Evolutionary conservation across 1,139 yeast genomes (phyloP).

Genomic region (Yamadazyma sp.): DNA sequence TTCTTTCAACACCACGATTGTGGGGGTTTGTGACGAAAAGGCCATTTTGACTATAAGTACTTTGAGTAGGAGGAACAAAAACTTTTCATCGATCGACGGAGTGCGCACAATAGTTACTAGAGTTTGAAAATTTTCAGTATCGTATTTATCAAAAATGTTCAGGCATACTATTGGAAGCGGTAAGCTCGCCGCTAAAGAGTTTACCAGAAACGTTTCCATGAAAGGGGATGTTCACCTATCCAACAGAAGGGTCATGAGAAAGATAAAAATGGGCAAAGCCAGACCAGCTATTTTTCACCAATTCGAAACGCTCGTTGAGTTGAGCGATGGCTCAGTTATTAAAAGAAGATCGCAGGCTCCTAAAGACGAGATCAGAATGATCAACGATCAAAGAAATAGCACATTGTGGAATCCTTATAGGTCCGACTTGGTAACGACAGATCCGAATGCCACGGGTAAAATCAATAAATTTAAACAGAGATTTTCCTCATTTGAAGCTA

Average conservation of each 20-base stretch:
- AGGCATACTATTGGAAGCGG: not conserved
- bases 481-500: slow-evolving; percentile 53
- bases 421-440: slow-evolving; percentile 70
- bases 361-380: slow-evolving; percentile 79
- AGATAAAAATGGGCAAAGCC: slow-evolving; percentile 70
- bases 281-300: slow-evolving; percentile 92
- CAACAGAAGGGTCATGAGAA: slow-evolving; percentile 54
- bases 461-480: slow-evolving; percentile 81
- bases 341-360: slow-evolving; percentile 85
- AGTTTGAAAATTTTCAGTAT: slow-evolving; percentile 4
- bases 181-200: slow-evolving; percentile 8
- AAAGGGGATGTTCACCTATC: slow-evolving; percentile 43
- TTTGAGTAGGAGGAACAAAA: not conserved
- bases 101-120: not conserved
- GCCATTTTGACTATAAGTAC: slow-evolving; percentile 54
- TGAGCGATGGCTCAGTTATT: slow-evolving; percentile 91
- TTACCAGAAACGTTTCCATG: slow-evolving; percentile 28
- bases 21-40: slow-evolving; percentile 90
- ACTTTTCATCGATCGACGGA: slow-evolving; percentile 8
- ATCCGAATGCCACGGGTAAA: slow-evolving; percentile 83
- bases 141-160: not conserved
- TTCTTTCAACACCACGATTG: slow-evolving; percentile 94
- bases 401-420: slow-evolving; percentile 87
- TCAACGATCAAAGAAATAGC: slow-evolving; percentile 84
- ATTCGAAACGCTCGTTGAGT: slow-evolving; percentile 82